These are phyloP conservation scores for Blastobotrys proliferans DNA, from an alignment of 1,139 yeast species.

Conservation along the genomic window DNA sequence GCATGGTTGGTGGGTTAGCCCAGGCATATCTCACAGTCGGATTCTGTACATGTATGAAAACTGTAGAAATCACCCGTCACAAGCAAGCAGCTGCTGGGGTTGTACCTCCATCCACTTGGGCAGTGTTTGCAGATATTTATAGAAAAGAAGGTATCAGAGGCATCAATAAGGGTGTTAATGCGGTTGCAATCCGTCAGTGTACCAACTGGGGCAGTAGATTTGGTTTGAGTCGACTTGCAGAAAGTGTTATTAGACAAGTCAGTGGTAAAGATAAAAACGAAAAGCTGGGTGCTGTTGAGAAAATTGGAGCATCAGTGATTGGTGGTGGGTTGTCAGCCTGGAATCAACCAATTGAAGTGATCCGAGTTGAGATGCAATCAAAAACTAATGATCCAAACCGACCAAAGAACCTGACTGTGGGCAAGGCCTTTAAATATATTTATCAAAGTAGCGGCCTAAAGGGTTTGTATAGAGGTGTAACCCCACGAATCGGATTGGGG, in stretches of 20 bases:
- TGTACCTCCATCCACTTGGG: constrained; percentile 70
- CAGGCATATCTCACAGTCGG: constrained; percentile 96
- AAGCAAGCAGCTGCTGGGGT: constrained; percentile 74
- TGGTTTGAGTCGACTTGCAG: constrained; percentile 88
- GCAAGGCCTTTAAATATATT: constrained; percentile 76
- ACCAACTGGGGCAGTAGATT: constrained; percentile 99
- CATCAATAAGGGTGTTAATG: constrained; percentile 95
- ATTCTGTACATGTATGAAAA: constrained; percentile 96
- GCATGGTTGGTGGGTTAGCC: constrained; percentile 93
- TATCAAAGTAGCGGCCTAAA: constrained; percentile 76
- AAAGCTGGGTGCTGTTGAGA: constrained; percentile 68
- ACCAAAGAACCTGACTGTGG: constrained; percentile 83
- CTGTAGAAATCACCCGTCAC: constrained; percentile 90
- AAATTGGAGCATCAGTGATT: constrained; percentile 77
- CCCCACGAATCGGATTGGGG: constrained; percentile 95
- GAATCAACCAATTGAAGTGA: constrained; percentile 98
- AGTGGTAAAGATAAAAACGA: constrained; percentile 60
- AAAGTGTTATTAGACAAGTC: constrained; percentile 66
- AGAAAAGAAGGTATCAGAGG: constrained; percentile 85
- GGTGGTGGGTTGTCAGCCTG: constrained; percentile 99
- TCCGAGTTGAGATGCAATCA: constrained; percentile 97
- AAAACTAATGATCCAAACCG: constrained; percentile 89
- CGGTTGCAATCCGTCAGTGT: constrained; percentile 98
- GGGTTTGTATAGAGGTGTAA: constrained; percentile 93
- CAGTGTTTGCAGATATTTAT: constrained; percentile 82